phyloP scores from a whole-genome alignment of 805 yeast genomes.

The Metschnikowia sp. region DNA sequence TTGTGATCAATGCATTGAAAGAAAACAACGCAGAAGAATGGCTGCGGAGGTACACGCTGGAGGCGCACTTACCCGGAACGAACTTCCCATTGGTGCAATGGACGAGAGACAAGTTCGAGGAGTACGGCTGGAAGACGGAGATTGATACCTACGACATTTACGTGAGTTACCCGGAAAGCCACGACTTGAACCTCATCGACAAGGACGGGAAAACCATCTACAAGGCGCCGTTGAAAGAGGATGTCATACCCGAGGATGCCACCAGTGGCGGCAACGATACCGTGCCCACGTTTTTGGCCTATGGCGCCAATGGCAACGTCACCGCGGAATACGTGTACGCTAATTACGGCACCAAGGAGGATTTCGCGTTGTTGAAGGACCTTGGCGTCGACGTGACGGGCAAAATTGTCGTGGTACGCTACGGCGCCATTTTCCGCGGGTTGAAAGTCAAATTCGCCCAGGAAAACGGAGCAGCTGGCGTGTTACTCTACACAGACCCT shows the following conservation, averaged over 20 bases:
- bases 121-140: conserved; percentile 51
- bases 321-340: conserved; percentile 54
- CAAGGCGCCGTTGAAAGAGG: conserved; percentile 52
- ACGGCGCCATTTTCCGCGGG: conserved; percentile 51
- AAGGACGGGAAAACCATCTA: conserved; percentile 35
- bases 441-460: conserved; percentile 62
- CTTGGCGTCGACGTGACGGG: conserved; percentile 44
- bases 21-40: conserved; percentile 48
- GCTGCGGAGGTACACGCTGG: conserved; percentile 49
- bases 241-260: conserved; percentile 37
- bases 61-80: conserved; percentile 53
- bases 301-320: conserved; percentile 62
- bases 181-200: conserved; percentile 40
- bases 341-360: conserved; percentile 57
- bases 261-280: conserved; percentile 38
- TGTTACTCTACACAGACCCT: conserved; percentile 65
- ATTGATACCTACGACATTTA: conserved; percentile 57
- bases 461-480: conserved; percentile 59
- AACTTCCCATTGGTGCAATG: conserved; percentile 46
- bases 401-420: conserved; percentile 59
- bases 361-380: conserved; percentile 43
- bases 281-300: conserved; percentile 62
- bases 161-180: conserved; percentile 50
- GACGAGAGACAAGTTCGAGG: conserved; percentile 53
- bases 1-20: conserved; percentile 29